phyloP scores from a whole-genome alignment of 1,284 basidiomycete genomes.

The Chalciporus sp. region DNA sequence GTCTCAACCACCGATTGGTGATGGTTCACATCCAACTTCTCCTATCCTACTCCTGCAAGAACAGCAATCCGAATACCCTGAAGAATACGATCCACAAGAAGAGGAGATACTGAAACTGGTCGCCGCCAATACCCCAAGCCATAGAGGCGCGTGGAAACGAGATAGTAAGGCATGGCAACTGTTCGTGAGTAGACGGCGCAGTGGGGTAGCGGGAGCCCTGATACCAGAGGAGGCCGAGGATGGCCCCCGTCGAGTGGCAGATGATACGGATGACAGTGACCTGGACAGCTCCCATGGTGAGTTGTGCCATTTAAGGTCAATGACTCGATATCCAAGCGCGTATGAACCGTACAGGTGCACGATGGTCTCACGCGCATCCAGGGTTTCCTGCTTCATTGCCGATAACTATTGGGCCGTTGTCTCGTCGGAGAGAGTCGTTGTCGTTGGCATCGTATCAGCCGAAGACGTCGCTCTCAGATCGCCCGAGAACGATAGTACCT shows the following conservation, averaged over 20 bases:
- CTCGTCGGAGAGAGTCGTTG: slow-evolving; percentile 39
- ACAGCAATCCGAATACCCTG: slow-evolving; percentile 21
- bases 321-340: not conserved
- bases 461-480: slow-evolving; percentile 47
- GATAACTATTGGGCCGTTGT: slow-evolving; percentile 53
- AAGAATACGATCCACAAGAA: slow-evolving; percentile 47
- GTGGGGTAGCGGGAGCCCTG: slow-evolving; percentile 36
- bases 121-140: slow-evolving; percentile 68
- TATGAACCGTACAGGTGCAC: slow-evolving; percentile 21
- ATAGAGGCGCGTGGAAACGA: slow-evolving; percentile 68
- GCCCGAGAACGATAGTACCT: slow-evolving; percentile 30
- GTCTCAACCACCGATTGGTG: slow-evolving; percentile 2
- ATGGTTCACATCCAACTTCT: not conserved
- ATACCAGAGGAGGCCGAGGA: slow-evolving; percentile 53
- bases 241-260: slow-evolving; percentile 18
- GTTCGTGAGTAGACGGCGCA: slow-evolving; percentile 52
- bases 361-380: slow-evolving; percentile 26
- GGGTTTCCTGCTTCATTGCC: slow-evolving; percentile 60
- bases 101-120: slow-evolving; percentile 60
- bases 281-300: slow-evolving; percentile 28
- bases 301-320: slow-evolving; percentile 6
- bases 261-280: slow-evolving; percentile 24
- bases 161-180: slow-evolving; percentile 64
- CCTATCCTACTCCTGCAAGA: slow-evolving; percentile 5
- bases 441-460: slow-evolving; percentile 58